Percentiles rank a stretch among this genome's conserved stretches.
Evolutionary conservation across 768 basidiomycete species (phyloP).

Genomic region (Rhodotorula diobovata): DNA sequence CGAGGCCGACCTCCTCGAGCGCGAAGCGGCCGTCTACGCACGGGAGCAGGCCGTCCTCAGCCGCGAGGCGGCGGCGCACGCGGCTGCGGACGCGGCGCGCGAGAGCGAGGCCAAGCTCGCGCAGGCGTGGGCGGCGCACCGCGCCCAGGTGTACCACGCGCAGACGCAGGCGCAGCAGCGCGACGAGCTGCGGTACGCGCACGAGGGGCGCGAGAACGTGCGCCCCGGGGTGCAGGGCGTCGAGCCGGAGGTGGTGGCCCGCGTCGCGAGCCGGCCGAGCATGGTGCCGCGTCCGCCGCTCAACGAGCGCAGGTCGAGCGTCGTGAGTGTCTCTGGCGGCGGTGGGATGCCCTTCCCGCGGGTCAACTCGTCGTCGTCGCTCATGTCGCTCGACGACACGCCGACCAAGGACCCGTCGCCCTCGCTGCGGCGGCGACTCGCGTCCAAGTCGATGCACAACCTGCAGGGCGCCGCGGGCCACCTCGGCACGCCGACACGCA

Average conservation of each 20-base stretch:
- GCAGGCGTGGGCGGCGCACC: conserved; percentile 24
- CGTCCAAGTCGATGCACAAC: conserved; percentile 38
- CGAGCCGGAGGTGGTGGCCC: conserved; percentile 33
- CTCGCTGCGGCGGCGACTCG: conserved; percentile 27
- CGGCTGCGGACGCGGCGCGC: conserved; percentile 8
- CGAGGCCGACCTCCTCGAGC: conserved; percentile 38
- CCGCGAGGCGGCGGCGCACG: conserved; percentile 24
- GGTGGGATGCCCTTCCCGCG: conserved; percentile 25
- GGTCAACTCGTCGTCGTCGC: conserved; percentile 27
- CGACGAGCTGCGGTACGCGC: conserved; percentile 3
- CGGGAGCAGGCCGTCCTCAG: conserved; percentile 26
- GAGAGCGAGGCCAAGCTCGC: conserved; percentile 20
- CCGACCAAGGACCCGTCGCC: conserved; percentile 30
- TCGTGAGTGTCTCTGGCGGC: conserved; percentile 5
- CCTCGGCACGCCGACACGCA: conserved; percentile 10
- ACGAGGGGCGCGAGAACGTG: conserved; percentile 18
- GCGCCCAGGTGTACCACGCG: conserved; percentile 7
- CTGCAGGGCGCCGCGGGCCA: conserved; percentile 4
- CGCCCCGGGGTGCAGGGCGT: conserved; percentile 10
- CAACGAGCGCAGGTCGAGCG: conserved; percentile 40
- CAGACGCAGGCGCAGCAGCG: neutral
- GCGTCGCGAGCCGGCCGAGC: conserved; percentile 43
- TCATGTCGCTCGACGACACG: conserved; percentile 41
- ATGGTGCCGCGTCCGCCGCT: conserved; percentile 41
- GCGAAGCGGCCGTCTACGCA: conserved; percentile 28